A percentile compares a stretch with the other conserved stretches of the same genome.
phyloP scores from a whole-genome alignment of 768 basidiomycete species.

The Termitomyces sp. region DNA sequence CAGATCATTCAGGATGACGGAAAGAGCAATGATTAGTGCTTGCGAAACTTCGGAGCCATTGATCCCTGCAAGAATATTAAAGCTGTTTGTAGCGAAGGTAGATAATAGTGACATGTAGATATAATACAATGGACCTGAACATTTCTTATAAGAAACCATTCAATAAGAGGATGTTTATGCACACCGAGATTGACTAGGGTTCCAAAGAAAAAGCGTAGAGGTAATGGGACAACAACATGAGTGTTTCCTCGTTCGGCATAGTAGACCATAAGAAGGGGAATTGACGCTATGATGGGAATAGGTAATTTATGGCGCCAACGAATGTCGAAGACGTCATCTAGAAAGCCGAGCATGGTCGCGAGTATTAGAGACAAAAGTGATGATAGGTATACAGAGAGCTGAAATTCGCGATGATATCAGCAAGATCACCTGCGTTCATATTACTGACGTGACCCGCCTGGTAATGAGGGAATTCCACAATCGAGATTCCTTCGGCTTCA shows the following conservation, averaged over 20 bases:
- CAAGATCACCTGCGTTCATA: background rate
- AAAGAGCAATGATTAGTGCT: conserved; percentile 86
- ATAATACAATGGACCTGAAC: conserved; percentile 87
- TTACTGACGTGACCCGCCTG: conserved; percentile 43
- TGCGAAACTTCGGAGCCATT: conserved; percentile 96
- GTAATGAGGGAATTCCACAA: conserved; percentile 71
- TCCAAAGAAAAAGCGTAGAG: conserved; percentile 66
- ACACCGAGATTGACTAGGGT: conserved; percentile 83
- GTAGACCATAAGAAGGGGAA: conserved; percentile 94
- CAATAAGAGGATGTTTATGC: conserved; percentile 14
- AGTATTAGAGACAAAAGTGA: conserved; percentile 88
- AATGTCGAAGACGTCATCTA: conserved; percentile 98
- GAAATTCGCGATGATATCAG: background rate
- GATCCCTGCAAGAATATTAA: conserved; percentile 97
- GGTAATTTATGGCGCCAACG: conserved; percentile 98
- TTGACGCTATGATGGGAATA: conserved; percentile 91
- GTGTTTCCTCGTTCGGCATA: conserved; percentile 94
- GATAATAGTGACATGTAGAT: conserved; percentile 94
- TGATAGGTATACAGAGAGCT: conserved; percentile 92
- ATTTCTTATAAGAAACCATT: conserved; percentile 2
- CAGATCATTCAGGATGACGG: conserved; percentile 87
- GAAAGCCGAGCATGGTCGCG: conserved; percentile 90
- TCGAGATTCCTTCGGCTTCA: conserved; percentile 54
- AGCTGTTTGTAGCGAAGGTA: conserved; percentile 95
- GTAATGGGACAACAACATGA: conserved; percentile 87